These are phyloP conservation scores for Elsinoe perseae DNA, from an alignment of 2,329 filamentous ascomycete species.

Conservation along the genomic window DNA sequence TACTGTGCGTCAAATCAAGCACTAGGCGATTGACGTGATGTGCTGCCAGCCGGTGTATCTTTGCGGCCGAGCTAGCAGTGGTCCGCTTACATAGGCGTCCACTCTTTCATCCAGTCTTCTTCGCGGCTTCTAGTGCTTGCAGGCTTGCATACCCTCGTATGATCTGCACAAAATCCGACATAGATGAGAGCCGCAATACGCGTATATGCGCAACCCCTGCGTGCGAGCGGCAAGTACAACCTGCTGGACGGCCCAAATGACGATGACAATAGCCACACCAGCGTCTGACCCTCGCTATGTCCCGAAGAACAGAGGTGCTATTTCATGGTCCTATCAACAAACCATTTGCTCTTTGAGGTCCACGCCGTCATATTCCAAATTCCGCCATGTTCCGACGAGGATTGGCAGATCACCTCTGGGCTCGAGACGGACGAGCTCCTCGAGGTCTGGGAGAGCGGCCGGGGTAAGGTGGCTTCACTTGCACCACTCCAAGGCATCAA, in stretches of 20 bases:
- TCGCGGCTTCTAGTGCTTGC: neutral
- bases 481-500: neutral
- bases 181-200: neutral
- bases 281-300: neutral
- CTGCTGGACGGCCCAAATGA: neutral
- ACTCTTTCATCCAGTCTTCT: neutral
- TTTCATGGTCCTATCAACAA: neutral
- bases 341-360: neutral
- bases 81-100: neutral
- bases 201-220: slow-evolving; percentile 1
- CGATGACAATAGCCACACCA: neutral
- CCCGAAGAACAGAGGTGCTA: neutral
- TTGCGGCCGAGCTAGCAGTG: neutral
- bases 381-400: neutral
- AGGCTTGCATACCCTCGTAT: slow-evolving; percentile 1
- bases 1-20: neutral
- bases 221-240: no score
- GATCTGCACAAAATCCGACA: neutral
- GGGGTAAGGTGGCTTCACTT: neutral
- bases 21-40: neutral
- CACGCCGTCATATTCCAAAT: neutral
- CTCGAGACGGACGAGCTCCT: neutral
- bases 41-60: neutral
- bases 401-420: neutral
- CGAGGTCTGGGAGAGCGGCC: neutral